Evolutionary conservation across 345 rosid genomes (phyloP).

Genomic region (Linum trigynum): DNA sequence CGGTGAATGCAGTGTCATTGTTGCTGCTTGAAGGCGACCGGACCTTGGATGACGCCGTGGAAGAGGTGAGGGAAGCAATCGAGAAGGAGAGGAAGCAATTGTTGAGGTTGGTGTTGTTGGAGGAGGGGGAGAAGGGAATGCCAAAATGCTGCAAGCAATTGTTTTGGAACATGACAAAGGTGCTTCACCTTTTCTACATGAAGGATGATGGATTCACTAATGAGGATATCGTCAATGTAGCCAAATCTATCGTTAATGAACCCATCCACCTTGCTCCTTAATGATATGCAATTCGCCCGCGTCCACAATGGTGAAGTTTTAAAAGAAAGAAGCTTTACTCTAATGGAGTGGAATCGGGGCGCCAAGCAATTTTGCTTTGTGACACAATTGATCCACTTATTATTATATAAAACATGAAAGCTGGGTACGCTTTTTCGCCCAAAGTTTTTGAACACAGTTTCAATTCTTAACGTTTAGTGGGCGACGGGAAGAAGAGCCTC

Average conservation of each 20-base stretch:
- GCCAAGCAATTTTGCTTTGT: too few species aligned
- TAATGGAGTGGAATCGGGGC: too few species aligned
- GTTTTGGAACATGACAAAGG: constrained; percentile 71
- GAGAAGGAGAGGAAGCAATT: constrained; percentile 34
- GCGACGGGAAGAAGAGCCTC: too few species aligned
- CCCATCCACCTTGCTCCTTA: constrained; percentile 24
- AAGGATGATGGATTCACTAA: constrained; percentile 73
- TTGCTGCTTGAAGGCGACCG: constrained; percentile 32
- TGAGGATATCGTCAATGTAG: constrained; percentile 36
- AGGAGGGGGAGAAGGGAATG: constrained; percentile 32
- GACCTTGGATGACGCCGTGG: constrained; percentile 34
- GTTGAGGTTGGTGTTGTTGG: constrained; percentile 45
- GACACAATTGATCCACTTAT: too few species aligned
- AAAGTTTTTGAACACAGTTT: too few species aligned
- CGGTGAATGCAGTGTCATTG: constrained; percentile 57
- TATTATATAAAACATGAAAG: too few species aligned
- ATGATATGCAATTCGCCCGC: too few species aligned
- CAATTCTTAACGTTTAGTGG: too few species aligned
- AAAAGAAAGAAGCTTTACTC: too few species aligned
- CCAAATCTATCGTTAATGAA: constrained; percentile 36
- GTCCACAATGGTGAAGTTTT: too few species aligned
- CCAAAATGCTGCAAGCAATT: constrained; percentile 67
- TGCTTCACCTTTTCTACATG: constrained; percentile 57
- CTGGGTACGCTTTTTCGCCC: too few species aligned
- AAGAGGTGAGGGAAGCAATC: constrained; percentile 24